Evolutionary conservation across 1,284 basidiomycete species (phyloP).

Genomic region (Leccinum pachyderme): DNA sequence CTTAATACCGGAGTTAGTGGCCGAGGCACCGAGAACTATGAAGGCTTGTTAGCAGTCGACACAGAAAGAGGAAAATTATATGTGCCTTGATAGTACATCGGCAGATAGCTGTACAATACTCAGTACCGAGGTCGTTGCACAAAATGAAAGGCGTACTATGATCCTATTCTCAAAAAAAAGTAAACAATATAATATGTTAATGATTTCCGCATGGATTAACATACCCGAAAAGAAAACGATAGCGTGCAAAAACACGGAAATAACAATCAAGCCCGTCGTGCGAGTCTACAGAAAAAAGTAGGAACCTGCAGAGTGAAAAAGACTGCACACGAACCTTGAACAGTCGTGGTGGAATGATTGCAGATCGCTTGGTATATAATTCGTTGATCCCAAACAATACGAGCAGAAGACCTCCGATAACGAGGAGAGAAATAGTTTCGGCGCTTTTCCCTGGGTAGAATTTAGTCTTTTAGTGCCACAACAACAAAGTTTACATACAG

Average conservation of each 20-base stretch:
- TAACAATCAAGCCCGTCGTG: conserved; percentile 42
- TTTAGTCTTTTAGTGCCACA: conserved; percentile 3
- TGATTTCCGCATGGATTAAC: not conserved
- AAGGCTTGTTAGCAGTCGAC: conserved; percentile 18
- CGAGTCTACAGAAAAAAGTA: conserved; percentile 33
- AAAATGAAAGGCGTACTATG: conserved; percentile 22
- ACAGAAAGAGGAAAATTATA: conserved; percentile 2
- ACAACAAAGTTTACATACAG: conserved; percentile 14
- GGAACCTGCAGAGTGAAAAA: not conserved
- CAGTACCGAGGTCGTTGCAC: not conserved
- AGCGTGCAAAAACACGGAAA: conserved; percentile 40
- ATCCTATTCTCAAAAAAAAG: conserved; percentile 14
- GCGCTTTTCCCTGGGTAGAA: conserved; percentile 28
- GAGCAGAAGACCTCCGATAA: conserved; percentile 44
- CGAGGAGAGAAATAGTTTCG: conserved; percentile 48
- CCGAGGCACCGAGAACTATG: conserved; percentile 42
- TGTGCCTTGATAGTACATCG: conserved; percentile 32
- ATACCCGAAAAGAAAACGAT: conserved; percentile 39
- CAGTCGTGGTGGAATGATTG: conserved; percentile 52
- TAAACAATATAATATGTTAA: not conserved
- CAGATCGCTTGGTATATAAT: conserved; percentile 45
- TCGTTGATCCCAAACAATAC: conserved; percentile 43
- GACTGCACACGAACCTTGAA: conserved; percentile 32
- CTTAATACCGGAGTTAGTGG: conserved; percentile 43
- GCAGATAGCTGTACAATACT: conserved; percentile 26